Base-by-base conservation (phyloP, 2,329 filamentous ascomycete genomes). In the Epichloe typhina region DNA sequence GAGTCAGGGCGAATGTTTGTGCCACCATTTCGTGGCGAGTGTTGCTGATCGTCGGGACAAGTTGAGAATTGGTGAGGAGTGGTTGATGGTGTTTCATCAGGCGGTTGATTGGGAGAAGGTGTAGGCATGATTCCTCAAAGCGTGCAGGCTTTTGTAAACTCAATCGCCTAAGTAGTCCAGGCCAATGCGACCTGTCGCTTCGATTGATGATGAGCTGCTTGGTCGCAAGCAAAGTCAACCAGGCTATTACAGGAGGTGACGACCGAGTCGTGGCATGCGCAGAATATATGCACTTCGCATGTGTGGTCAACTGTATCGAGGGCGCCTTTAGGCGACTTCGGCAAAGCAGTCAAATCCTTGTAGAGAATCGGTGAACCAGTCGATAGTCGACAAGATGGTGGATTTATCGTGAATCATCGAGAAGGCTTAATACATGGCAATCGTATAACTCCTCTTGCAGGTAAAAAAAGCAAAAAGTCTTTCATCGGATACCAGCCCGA, bases 41-140 rank as follows among this genome's bases (percentile, higher is more conserved):
- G 57, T 47, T 61, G 66, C 13, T 65, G 59, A 26, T 72, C 68
- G 52, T 73, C 71, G 52, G 71, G 71, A 52, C 71, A 73, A 56
- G 69, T 69, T 44, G 68, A 68, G 56, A 71, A 69, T 50, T 59
- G 61, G 51, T 66, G 63, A 4, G 66, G 63, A 51, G 62, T 64
- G 43, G 68, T 64, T 44, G 68, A 67, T 39, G 64, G 59, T 35
- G 64, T 63, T 50, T 42, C 49, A 54, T 66, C 63, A 43, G 67
- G 62, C 45, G 66, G 65, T 53, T 64, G 65, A 57, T 70, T 69
- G 49, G 68, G 66, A 15, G 71, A 72, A 52, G 71, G 71, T 23
- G 71, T 73, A 54, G 71, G 71, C 71, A 74, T 74, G 55, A 51
- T 68, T 52, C 9, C 33, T 26, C 5, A 26, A 11, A 35, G 19